Evolutionary conservation across 306 rosid species (phyloP).

Genomic region (Begonia fuchsioides): DNA sequence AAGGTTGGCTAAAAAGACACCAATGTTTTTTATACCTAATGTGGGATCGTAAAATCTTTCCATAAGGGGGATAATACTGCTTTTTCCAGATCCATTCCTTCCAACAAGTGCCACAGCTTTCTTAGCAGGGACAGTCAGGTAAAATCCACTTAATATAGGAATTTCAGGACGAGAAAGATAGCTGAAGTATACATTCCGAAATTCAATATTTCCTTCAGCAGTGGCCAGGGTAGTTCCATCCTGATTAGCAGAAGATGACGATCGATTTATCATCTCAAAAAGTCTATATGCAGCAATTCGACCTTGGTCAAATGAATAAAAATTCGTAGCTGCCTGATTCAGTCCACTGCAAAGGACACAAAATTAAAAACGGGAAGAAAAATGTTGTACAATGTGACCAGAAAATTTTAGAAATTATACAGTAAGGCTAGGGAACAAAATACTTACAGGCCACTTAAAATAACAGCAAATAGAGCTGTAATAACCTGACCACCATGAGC

Average conservation of each 20-base stretch:
- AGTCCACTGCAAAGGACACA: constrained; percentile 45
- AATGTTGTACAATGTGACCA: neutral
- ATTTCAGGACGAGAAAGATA: constrained; percentile 93
- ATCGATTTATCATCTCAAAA: constrained; percentile 97
- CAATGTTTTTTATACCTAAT: constrained; percentile 37
- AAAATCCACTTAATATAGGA: constrained; percentile 82
- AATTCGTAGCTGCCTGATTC: constrained; percentile 98
- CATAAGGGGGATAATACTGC: constrained; percentile 89
- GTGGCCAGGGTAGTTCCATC: constrained; percentile 61
- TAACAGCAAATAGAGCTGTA: constrained; percentile 89
- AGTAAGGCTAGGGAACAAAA: constrained; percentile 1
- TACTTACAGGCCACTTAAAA: constrained; percentile 97
- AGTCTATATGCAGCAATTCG: constrained; percentile 97
- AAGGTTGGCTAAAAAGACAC: neutral
- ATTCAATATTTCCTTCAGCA: constrained; percentile 54
- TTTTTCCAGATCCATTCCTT: constrained; percentile 87
- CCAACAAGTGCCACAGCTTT: constrained; percentile 94
- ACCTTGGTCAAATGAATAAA: constrained; percentile 99
- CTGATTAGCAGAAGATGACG: constrained; percentile 68
- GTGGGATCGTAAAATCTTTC: constrained; percentile 94
- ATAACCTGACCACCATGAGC: constrained; percentile 97
- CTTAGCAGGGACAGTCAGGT: constrained; percentile 86
- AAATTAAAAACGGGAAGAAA: constrained; percentile 11
- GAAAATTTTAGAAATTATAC: neutral
- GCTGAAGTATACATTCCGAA: constrained; percentile 77